These are phyloP conservation scores for Boletus tomentosulus DNA, from an alignment of 768 basidiomycete species.

Conservation along the genomic window DNA sequence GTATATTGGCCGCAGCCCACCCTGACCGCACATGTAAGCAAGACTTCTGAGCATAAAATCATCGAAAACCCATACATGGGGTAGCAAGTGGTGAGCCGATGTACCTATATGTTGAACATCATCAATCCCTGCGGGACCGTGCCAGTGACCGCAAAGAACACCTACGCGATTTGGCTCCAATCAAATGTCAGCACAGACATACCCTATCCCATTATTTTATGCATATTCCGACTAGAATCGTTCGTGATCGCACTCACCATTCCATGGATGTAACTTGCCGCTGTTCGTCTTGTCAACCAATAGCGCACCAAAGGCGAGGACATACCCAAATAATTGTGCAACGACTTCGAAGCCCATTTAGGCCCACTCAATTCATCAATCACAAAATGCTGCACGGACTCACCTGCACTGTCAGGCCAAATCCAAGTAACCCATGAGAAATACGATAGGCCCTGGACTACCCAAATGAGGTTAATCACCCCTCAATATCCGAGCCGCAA, in stretches of 20 bases:
- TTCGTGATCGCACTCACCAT: conserved; percentile 32
- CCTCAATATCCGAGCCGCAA: not conserved
- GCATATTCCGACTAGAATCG: not conserved
- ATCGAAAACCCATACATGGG: conserved; percentile 41
- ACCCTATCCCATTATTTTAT: conserved; percentile 29
- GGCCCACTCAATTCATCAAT: conserved; percentile 19
- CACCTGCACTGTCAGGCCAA: conserved; percentile 44
- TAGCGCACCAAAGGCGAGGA: not conserved
- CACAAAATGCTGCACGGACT: conserved; percentile 16
- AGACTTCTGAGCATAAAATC: not conserved
- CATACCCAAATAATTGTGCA: conserved; percentile 47
- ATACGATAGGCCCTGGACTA: conserved; percentile 47
- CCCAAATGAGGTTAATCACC: conserved; percentile 18
- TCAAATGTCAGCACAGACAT: conserved; percentile 80
- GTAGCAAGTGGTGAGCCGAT: conserved; percentile 56
- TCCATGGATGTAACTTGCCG: conserved; percentile 36
- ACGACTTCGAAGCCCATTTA: conserved; percentile 30
- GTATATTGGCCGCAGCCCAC: conserved; percentile 79
- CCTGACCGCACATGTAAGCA: conserved; percentile 26
- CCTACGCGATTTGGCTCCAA: conserved; percentile 62
- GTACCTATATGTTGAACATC: conserved; percentile 13
- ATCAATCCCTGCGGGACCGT: not conserved
- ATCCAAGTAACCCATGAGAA: conserved; percentile 62
- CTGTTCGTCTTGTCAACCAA: conserved; percentile 1
- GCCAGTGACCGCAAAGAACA: conserved; percentile 4